Evolutionary conservation across 306 rosid species (phyloP).

Genomic region (Acacia confusa): DNA sequence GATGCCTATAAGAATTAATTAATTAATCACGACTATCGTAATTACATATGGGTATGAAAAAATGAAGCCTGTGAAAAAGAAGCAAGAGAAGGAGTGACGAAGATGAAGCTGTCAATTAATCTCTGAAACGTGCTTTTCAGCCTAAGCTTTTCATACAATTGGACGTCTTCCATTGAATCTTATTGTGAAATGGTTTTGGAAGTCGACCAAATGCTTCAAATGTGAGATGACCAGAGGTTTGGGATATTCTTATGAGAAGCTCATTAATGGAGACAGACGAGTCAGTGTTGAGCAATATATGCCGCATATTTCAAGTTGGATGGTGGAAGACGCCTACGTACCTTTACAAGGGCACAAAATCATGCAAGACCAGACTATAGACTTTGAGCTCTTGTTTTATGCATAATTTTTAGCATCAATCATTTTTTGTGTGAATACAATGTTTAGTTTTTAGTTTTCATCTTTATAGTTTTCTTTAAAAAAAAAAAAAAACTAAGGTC

Average conservation of each 20-base stretch:
- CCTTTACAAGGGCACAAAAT: too few relatives aligned
- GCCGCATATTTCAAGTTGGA: too few relatives aligned
- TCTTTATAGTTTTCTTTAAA: too few relatives aligned
- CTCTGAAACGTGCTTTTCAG: slow-evolving; percentile 14
- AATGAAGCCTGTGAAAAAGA: not conserved
- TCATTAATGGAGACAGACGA: not conserved
- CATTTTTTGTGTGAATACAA: too few relatives aligned
- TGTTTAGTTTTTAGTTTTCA: too few relatives aligned
- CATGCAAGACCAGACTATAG: too few relatives aligned
- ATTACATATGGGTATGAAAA: not conserved
- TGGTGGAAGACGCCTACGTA: too few relatives aligned
- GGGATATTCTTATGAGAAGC: not conserved
- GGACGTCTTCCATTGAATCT: not conserved
- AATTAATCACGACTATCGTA: not conserved
- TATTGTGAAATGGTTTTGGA: not conserved
- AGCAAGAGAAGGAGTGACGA: not conserved
- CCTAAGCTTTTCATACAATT: slow-evolving; percentile 32
- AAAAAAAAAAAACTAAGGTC: too few relatives aligned
- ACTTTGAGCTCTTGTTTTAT: too few relatives aligned
- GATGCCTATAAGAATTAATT: not conserved
- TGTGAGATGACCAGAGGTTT: not conserved
- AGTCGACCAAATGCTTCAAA: not conserved
- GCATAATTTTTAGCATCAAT: too few relatives aligned
- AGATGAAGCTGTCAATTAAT: slow-evolving; percentile 30
- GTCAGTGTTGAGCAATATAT: not conserved